Conservation (phyloP, 2,329 filamentous ascomycete genomes). For the Colletotrichum spinosum region DNA sequence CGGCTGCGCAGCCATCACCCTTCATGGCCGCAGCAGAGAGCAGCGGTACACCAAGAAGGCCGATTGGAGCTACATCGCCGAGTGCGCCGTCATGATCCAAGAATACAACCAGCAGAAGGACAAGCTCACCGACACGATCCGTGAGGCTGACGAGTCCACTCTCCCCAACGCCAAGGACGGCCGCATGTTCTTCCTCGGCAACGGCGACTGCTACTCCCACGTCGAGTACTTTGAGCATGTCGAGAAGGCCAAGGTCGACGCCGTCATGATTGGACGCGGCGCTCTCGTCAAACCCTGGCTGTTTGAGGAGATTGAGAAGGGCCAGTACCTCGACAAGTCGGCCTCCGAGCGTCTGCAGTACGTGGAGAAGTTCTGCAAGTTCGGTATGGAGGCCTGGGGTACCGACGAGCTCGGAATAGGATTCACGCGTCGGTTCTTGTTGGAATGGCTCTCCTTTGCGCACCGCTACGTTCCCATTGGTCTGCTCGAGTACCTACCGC, state of each 20-base stretch:
- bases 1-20: slow-evolving; percentile 93
- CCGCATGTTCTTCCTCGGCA: slow-evolving; percentile 91
- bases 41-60: slow-evolving; percentile 92
- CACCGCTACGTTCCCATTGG: slow-evolving; percentile 93
- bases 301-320: slow-evolving; percentile 93
- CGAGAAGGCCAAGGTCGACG: slow-evolving; percentile 82
- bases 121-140: slow-evolving; percentile 77
- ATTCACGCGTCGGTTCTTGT: slow-evolving; percentile 88
- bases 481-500: slow-evolving; percentile 87
- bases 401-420: slow-evolving; percentile 94
- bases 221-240: slow-evolving; percentile 86
- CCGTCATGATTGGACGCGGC: slow-evolving; percentile 97
- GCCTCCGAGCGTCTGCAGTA: slow-evolving; percentile 86
- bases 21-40: slow-evolving; percentile 93
- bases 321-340: slow-evolving; percentile 96
- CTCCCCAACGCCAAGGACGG: slow-evolving; percentile 74
- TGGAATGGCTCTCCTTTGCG: slow-evolving; percentile 96
- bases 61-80: slow-evolving; percentile 95
- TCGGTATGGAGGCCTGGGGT: slow-evolving; percentile 94
- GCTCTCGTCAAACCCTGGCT: slow-evolving; percentile 98
- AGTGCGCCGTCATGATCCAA: slow-evolving; percentile 87
- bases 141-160: slow-evolving; percentile 80
- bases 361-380: slow-evolving; percentile 89
- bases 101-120: slow-evolving; percentile 78
- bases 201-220: slow-evolving; percentile 96